Evolutionary conservation across 495 filamentous ascomycete species (phyloP), one percentile per base, ranked within the genome.

Genomic region (Antarctomyces pellizariae): DNA sequence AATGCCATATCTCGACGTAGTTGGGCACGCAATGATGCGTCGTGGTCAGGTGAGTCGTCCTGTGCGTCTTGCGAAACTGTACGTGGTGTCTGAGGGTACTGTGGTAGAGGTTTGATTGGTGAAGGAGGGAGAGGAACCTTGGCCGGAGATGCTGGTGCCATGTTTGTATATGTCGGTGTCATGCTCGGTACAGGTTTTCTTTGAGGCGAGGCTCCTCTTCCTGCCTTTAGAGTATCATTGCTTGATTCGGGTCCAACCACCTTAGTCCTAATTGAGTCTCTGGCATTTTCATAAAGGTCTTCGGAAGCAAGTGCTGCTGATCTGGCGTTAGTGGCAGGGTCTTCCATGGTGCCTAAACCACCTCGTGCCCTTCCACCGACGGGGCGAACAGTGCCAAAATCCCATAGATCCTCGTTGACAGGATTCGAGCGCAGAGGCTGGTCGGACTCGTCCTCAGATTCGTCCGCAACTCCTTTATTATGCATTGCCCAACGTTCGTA

Each of bases 331-430:
- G 70, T 62, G 2, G 63, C 67, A 6, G 74, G 62, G 20, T 75
- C 74, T 28, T 74, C 76, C 65, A 86, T 67, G 0, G 67, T 54
- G 29, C 64, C 68, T 12, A 79, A 49, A 7, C 50, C 67, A 5
- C 36, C 36, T 5, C 61, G 30, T 15, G 48, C 53, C 41, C 71
- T 54, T 16, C 59, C 62, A 25, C 57, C 64, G 13, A 61, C 67
- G 16, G 82, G 67, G 22, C 78, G 59, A 25, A 91, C 73, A 1
- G 83, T 93, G 13, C 83, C 82, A 56, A 93, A 93, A 48, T 93
- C 83, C 83, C 83, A 93, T 33, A 91, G 65, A 44, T 91, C 78
- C 37, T 82, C 72, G 26, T 82, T 64, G n/a, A 57, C 52, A 2
- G 48, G 44, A 16, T 37, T 34, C 11, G 41, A 23, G 24, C 42